Evolutionary conservation across 2,329 filamentous ascomycete species (phyloP).

Genomic region (Hypoxylon sp.): DNA sequence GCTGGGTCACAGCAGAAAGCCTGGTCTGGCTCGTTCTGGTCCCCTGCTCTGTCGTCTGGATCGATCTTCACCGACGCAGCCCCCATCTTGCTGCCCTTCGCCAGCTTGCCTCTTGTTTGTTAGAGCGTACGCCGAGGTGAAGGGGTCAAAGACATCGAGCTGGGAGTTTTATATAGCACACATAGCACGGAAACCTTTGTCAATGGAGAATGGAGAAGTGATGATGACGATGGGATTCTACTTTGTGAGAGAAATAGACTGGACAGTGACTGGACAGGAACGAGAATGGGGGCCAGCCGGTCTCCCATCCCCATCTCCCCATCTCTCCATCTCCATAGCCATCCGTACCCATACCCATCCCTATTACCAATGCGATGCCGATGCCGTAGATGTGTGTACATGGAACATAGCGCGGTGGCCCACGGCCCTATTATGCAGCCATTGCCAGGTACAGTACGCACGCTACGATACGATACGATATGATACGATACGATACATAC

Average conservation of each 20-base stretch:
- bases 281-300: neutral
- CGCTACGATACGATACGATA: neutral
- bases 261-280: neutral
- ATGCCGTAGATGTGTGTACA: neutral
- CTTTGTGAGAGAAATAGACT: no score
- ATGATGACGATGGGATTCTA: neutral
- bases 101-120: no score
- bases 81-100: no score
- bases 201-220: neutral
- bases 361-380: slow-evolving; percentile 1
- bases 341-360: neutral
- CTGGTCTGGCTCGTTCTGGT: slow-evolving; percentile 9
- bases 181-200: neutral
- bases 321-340: neutral
- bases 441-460: neutral
- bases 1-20: no score
- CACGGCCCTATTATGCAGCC: neutral
- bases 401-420: neutral
- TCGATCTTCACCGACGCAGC: slow-evolving; percentile 35
- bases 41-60: slow-evolving; percentile 26
- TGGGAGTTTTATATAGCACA: neutral
- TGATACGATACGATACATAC: slow-evolving; percentile 26
- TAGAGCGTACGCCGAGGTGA: slow-evolving; percentile 2
- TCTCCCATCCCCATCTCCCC: neutral
- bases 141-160: neutral